These are phyloP conservation scores for Salix koriyanagi DNA, from an alignment of 345 rosid species.

Conservation along the genomic window DNA sequence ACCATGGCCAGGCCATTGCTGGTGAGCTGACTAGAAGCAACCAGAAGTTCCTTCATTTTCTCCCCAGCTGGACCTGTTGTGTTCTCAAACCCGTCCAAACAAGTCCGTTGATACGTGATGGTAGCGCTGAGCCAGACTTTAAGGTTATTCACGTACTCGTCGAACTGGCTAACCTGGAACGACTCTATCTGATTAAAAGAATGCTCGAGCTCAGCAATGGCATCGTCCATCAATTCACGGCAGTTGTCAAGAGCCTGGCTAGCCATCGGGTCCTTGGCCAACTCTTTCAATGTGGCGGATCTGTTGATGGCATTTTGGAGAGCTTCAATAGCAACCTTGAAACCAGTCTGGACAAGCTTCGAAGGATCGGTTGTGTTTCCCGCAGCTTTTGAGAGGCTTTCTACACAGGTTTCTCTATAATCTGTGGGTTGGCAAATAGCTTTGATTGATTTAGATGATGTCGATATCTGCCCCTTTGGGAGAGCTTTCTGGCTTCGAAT, in stretches of 20 bases:
- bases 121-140: conserved; percentile 74
- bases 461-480: background rate
- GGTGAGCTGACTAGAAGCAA: conserved; percentile 43
- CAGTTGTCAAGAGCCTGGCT: conserved; percentile 53
- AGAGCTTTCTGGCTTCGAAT: background rate
- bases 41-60: conserved; percentile 44
- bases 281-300: conserved; percentile 36
- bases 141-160: conserved; percentile 43
- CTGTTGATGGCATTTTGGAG: conserved; percentile 37
- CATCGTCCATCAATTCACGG: conserved; percentile 42
- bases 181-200: conserved; percentile 40
- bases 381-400: conserved; percentile 33
- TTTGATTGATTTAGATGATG: conserved; percentile 41
- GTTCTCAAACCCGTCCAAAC: conserved; percentile 63
- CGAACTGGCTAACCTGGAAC: conserved; percentile 30
- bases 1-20: conserved; percentile 77
- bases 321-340: conserved; percentile 40
- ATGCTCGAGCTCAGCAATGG: conserved; percentile 49
- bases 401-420: conserved; percentile 45
- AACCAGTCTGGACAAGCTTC: conserved; percentile 50
- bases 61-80: conserved; percentile 35
- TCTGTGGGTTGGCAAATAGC: conserved; percentile 65
- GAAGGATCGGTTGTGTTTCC: conserved; percentile 50
- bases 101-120: conserved; percentile 64
- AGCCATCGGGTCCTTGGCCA: conserved; percentile 44